phyloP scores from a whole-genome alignment of 2,329 filamentous ascomycete species.

The Aspergillus quadricinctus region DNA sequence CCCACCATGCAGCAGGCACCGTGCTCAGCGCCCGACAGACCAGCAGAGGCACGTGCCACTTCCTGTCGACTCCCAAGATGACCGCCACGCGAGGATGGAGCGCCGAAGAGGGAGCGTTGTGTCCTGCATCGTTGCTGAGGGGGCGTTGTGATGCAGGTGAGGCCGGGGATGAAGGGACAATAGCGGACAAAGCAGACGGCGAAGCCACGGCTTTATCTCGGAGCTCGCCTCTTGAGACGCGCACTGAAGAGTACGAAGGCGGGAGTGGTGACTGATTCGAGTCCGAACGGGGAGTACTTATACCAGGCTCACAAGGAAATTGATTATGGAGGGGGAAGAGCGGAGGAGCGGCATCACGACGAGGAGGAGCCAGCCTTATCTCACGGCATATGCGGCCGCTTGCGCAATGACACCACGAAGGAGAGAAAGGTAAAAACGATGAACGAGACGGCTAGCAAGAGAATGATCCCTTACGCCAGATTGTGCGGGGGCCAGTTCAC shows the following conservation, averaged over 20 bases:
- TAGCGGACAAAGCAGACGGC: constrained; percentile 20
- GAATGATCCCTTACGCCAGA: not conserved
- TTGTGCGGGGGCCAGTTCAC: not conserved
- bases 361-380: constrained; percentile 39
- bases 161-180: constrained; percentile 27
- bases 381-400: constrained; percentile 36
- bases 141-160: constrained; percentile 26
- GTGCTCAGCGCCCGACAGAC: constrained; percentile 69
- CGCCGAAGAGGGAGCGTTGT: constrained; percentile 28
- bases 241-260: constrained; percentile 7
- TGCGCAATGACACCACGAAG: constrained; percentile 16
- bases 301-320: constrained; percentile 21
- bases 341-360: constrained; percentile 35
- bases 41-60: constrained; percentile 70
- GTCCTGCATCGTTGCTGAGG: constrained; percentile 26
- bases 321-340: constrained; percentile 27
- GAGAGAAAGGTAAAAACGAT: not conserved
- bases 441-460: not conserved
- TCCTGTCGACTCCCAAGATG: constrained; percentile 66
- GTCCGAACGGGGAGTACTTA: constrained; percentile 18
- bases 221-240: constrained; percentile 12
- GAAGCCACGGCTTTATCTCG: constrained; percentile 29
- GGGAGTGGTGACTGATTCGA: constrained; percentile 4
- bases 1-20: constrained; percentile 68
- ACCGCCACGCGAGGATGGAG: constrained; percentile 75